Base-by-base conservation (phyloP, 495 filamentous ascomycete species). In the Penicillium steckii region DNA sequence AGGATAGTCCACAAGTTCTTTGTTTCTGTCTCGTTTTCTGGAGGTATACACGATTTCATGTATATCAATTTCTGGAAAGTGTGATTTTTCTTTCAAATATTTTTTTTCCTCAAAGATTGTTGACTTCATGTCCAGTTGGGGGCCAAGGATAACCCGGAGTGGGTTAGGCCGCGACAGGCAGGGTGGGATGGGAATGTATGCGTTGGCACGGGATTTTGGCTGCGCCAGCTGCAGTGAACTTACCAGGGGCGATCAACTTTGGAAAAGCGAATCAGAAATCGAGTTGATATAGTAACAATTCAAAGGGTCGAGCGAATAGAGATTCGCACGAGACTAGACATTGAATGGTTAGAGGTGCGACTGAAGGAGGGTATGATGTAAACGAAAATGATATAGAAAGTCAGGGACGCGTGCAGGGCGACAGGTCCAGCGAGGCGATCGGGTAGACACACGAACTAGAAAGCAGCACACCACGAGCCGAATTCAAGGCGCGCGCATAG, bases 161-260 rank as follows among this genome's bases (percentile, higher is more conserved):
- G 58, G 60, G 46, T 67, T 65, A 70, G 65, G 64, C 53, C 60
- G 49, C 43, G 44, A 52, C 33, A 61, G 50, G 61, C 62, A 52
- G 65, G 60, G 55, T 32, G 49, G 46, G 44, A 52, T 55, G 51
- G 66, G 62, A n/a, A 74, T 67, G 74, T 72, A 76, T 78, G 74
- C 73, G 74, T 73, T 78, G 74, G 74, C 74, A 78, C 53, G 53
- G 54, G 50, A 55, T 48, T 59, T 37, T 62, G 62, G 57, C n/a
- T n/a, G n/a, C n/a, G 58, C 46, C 66, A 60, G 61, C 66, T 73
- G 67, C 56, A 56, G 57, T 57, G 47, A 55, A 72, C 73, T 69
- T 76, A 77, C 74, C 70, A 73, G 62, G n/a, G 68, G 70, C 63
- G 65, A 72, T 65, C 56, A 52, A 24, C 52, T 69, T 69, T 62